Conservation (phyloP, 106 monocot species). For the Alisma plantagoaquatica region DNA sequence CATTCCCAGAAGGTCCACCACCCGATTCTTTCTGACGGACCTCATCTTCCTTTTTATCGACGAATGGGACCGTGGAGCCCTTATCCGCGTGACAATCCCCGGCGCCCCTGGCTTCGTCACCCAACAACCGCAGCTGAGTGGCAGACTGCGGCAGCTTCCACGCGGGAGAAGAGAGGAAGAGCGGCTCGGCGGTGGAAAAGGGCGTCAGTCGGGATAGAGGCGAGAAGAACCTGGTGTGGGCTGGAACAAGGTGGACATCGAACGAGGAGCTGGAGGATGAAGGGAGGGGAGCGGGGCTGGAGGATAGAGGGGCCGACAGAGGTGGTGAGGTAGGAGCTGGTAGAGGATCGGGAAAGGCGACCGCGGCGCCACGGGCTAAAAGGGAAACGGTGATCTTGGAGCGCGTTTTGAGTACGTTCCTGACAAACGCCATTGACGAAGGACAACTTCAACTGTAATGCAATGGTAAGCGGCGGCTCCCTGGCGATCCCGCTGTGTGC, state of each 20-base stretch:
- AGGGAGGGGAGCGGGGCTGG: slow-evolving; percentile 3
- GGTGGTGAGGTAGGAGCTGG: neutral
- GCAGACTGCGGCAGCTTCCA: slow-evolving; percentile 74
- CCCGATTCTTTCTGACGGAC: neutral
- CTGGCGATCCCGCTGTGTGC: too few relatives aligned
- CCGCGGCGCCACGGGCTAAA: too few relatives aligned
- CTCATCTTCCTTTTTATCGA: slow-evolving; percentile 4
- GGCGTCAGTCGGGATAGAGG: slow-evolving; percentile 15
- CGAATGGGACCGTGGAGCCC: neutral
- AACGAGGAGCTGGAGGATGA: neutral
- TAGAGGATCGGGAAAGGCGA: too few relatives aligned
- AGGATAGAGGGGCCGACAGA: slow-evolving; percentile 1
- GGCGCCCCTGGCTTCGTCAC: slow-evolving; percentile 8
- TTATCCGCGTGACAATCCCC: neutral
- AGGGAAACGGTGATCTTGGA: too few relatives aligned
- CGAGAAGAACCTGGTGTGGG: slow-evolving; percentile 13
- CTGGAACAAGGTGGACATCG: slow-evolving; percentile 6
- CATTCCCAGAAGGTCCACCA: slow-evolving; percentile 4
- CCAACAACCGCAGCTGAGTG: slow-evolving; percentile 50
- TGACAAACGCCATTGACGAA: too few relatives aligned
- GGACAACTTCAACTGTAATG: too few relatives aligned
- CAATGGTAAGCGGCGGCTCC: too few relatives aligned
- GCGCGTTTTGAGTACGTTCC: too few relatives aligned
- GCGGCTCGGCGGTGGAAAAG: slow-evolving; percentile 26
- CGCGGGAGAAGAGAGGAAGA: slow-evolving; percentile 51